Conservation (phyloP, 2,329 filamentous ascomycete genomes). For the Apiospora saccharicola region DNA sequence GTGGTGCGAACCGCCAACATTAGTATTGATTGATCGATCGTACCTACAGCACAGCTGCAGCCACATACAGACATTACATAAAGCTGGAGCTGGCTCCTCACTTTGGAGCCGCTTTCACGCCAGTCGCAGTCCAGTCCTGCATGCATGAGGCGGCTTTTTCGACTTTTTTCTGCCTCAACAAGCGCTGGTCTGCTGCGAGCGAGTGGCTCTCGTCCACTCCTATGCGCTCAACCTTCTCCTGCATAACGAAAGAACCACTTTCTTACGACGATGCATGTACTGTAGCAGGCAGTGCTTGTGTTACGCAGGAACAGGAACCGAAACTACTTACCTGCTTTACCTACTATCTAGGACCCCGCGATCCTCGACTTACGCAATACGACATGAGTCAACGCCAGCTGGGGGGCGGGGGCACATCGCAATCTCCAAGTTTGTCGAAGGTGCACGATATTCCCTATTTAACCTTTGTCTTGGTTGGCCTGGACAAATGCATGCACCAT, state of each 20-base stretch:
- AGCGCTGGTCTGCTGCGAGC: slow-evolving; percentile 19
- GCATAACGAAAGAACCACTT: not conserved
- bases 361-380: slow-evolving; percentile 16
- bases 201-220: slow-evolving; percentile 11
- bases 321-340: not conserved
- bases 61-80: not conserved
- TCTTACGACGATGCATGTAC: not conserved
- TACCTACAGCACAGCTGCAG: not conserved
- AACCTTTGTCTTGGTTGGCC: not conserved
- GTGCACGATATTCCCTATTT: not conserved
- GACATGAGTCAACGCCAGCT: slow-evolving; percentile 16
- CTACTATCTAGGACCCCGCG: not conserved
- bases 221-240: slow-evolving; percentile 8
- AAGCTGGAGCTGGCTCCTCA: not conserved
- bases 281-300: not conserved
- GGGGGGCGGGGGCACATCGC: not conserved
- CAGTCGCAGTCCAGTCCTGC: not conserved
- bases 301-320: slow-evolving; percentile 1
- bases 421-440: slow-evolving; percentile 4
- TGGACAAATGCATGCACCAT: not conserved
- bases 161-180: slow-evolving; percentile 6
- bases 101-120: not conserved
- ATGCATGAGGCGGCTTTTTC: slow-evolving; percentile 6
- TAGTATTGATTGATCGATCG: not conserved
- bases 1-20: not conserved